Percentiles rank a stretch among this genome's conserved stretches.
phyloP scores from a whole-genome alignment of 2,329 filamentous ascomycete species.

The Neonectria magnoliae region DNA sequence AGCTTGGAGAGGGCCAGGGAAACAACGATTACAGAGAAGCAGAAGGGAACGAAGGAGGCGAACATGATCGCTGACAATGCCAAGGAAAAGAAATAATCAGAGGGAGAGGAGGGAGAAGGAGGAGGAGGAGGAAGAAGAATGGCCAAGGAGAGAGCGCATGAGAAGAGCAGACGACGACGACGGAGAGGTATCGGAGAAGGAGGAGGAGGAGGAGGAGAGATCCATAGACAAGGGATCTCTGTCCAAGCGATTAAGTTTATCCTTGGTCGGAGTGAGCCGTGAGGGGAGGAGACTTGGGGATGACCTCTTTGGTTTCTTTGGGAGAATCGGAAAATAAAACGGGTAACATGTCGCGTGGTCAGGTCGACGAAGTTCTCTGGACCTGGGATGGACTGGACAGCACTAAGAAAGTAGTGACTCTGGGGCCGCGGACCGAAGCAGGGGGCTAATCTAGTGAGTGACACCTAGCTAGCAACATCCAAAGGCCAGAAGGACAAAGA shows the following conservation, averaged over 20 bases:
- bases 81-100: neutral
- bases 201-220: neutral
- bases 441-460: too few relatives aligned
- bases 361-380: slow-evolving; percentile 9
- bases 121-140: neutral
- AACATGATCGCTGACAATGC: slow-evolving; percentile 30
- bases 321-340: slow-evolving; percentile 25
- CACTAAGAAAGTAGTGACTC: neutral
- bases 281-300: neutral
- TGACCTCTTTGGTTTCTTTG: neutral
- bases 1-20: slow-evolving; percentile 43
- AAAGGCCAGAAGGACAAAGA: neutral
- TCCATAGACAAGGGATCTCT: neutral
- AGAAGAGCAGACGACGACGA: slow-evolving; percentile 2
- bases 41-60: slow-evolving; percentile 40
- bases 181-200: neutral
- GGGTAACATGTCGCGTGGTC: slow-evolving; percentile 40
- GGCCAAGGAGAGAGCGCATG: neutral
- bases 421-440: neutral
- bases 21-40: slow-evolving; percentile 44
- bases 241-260: neutral
- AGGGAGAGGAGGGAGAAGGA: neutral
- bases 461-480: too few relatives aligned
- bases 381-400: too few relatives aligned
- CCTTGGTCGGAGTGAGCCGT: neutral